Evolutionary conservation across 2,329 filamentous ascomycete species (phyloP), one percentile per base, ranked within the genome.

Genomic region (Trichoderma atroviride): DNA sequence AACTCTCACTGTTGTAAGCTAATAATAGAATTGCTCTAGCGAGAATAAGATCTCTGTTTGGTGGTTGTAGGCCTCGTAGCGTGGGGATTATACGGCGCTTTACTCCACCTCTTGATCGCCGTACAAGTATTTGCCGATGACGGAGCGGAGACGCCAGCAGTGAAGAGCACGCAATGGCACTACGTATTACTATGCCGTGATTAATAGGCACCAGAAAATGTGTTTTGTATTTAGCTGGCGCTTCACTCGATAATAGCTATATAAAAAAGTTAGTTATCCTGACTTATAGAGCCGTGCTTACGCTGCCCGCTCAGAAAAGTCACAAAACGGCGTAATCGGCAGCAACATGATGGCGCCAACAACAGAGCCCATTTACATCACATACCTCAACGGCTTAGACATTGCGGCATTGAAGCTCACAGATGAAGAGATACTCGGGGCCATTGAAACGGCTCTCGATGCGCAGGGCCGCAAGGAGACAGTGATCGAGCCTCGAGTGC

Each of bases 361-460:
- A 7, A 60, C 22, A n/a, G 57, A 60, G 24, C 58, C 58, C 24
- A 60, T 60, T 9, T 29, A 60, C 37, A 60, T 60, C 24, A 60
- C 58, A 29, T 60, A 60, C 24, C 58, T 60, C 37, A 60, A 60
- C n/a, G 37, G 58, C 37, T 16, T 60, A 14, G 58, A 60, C 16
- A 47, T 60, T 60, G 37, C 58, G 24, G 58, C 9, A 13, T 27
- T 60, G 19, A 29, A 60, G 6, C 58, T 60, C 37, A 60, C 58
- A 22, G 37, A 60, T 47, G 37, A 19, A 7, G 58, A 60, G 58
- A 60, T 60, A 22, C 58, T 60, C 27, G 35, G 24, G 16, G 58
- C 58, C 37, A n/a, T 60, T 31, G 58, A 60, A 37, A 60, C 43
- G 58, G 58, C 58, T 29, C 58, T 60, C 22, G 58, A 60, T 60